Evolutionary conservation across 805 yeast species (phyloP), one percentile per base, ranked within the genome.

Genomic region (Metschnikowia peoriensis): DNA sequence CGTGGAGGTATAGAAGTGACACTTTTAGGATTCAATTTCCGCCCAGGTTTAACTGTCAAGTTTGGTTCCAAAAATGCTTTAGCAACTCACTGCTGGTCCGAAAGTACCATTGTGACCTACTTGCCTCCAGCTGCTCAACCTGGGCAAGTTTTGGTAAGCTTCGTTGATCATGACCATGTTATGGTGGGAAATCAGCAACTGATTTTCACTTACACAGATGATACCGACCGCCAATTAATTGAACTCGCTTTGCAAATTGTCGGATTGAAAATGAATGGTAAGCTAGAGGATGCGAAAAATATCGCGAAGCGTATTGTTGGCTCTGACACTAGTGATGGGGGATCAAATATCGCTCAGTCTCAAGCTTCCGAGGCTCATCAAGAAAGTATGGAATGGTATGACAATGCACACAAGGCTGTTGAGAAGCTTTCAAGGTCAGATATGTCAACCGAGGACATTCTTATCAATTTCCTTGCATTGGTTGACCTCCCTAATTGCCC

Each of bases 1-100:
- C 80, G 97, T 57, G 99, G 99, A 59, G 99, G 99, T 15, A 86
- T 92, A 41, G 99, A 94, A 67, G 89, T 94, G 7, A 94, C 99
- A 0, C 72, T 94, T 46, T 74, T 94, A 42, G 99, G 99, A 2
- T 79, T 85, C 46, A 88, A 90, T 53, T 94, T 94, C 76, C 83
- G 85, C 49, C 88, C 87, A 15, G 97, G 96, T 0, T 73, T 93
- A 52, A 75, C 76, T 27, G 97, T 93, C 14, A 86, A 86, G 69
- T 94, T 94, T 71, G 99, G 99, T 35, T 83, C 86, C 11, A 84
- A 84, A 64, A 73, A 79, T 53, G 90, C 94, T 0, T 69, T 88
- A 34, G 87, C 94, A 3, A 90, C 97, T 0, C 97, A 91, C 64
- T 92, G 96, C 69, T 94, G 99, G 99, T 89, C 96, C 44, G 94